Percentiles rank a stretch among this genome's conserved stretches.
phyloP scores from a whole-genome alignment of 169 alveolate genomes.

The Cryptosporidium felis region DNA sequence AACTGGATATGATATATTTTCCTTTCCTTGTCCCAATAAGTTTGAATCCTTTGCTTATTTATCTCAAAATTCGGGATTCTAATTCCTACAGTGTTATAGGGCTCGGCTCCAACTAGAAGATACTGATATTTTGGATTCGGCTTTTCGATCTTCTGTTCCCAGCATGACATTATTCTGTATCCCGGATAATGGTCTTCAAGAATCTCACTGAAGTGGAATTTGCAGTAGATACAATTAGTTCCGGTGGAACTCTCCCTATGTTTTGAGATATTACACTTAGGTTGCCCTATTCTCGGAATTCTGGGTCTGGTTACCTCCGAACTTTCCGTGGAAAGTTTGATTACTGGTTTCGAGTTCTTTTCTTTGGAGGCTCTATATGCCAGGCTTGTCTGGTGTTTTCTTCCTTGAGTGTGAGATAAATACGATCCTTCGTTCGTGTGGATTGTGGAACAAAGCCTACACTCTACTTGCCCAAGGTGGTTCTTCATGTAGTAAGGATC shows the following conservation, averaged over 20 bases:
- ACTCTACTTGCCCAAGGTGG: constrained; percentile 88
- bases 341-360: constrained; percentile 81
- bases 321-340: constrained; percentile 82
- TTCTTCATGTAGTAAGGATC: constrained; percentile 89
- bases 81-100: constrained; percentile 97
- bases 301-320: constrained; percentile 67
- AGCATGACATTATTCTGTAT: constrained; percentile 96
- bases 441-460: constrained; percentile 96
- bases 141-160: constrained; percentile 92
- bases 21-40: constrained; percentile 92
- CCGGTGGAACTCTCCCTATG: constrained; percentile 23
- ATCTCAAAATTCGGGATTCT: constrained; percentile 93
- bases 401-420: constrained; percentile 98
- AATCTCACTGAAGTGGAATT: constrained; percentile 43
- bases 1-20: constrained; percentile 90
- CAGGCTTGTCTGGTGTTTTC: constrained; percentile 94
- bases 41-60: constrained; percentile 86
- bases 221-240: constrained; percentile 32
- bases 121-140: constrained; percentile 95
- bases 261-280: constrained; percentile 51
- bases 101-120: constrained; percentile 97
- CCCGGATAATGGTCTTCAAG: constrained; percentile 77
- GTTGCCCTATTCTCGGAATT: constrained; percentile 74
- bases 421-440: constrained; percentile 98
- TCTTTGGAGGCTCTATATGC: constrained; percentile 95